phyloP scores from a whole-genome alignment of 2,329 filamentous ascomycete genomes.

The Dryadomyces sulphureus region DNA sequence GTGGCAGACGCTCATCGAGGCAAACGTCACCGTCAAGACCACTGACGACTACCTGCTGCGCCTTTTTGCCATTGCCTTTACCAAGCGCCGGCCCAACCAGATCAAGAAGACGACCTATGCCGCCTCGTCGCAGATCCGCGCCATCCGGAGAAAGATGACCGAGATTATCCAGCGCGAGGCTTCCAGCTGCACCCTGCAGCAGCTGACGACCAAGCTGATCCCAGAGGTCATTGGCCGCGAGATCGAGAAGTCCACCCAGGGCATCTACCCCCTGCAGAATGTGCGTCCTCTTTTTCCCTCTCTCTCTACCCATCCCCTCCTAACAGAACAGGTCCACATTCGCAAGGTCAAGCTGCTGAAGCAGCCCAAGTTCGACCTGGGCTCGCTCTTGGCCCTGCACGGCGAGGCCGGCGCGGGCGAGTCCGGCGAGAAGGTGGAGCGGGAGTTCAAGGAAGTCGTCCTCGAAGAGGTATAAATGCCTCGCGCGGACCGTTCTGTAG shows the following conservation, averaged over 20 bases:
- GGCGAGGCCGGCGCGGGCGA: constrained; percentile 95
- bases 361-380: constrained; percentile 97
- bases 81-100: constrained; percentile 97
- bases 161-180: constrained; percentile 98
- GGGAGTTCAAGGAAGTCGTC: constrained; percentile 98
- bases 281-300: constrained; percentile 33
- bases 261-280: constrained; percentile 99
- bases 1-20: constrained; percentile 99
- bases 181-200: constrained; percentile 80
- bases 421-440: constrained; percentile 94
- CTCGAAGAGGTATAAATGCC: constrained; percentile 81
- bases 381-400: constrained; percentile 89
- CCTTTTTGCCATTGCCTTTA: constrained; percentile 98
- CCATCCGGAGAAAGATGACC: constrained; percentile 98
- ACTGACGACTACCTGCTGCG: constrained; percentile 99
- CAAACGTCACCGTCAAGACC: constrained; percentile 99
- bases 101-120: constrained; percentile 99
- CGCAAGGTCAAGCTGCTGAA: constrained; percentile 99
- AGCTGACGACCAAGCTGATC: constrained; percentile 97
- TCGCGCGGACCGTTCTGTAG: background rate
- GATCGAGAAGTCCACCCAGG: constrained; percentile 98
- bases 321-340: constrained; percentile 72
- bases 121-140: constrained; percentile 88
- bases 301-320: background rate
- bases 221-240: constrained; percentile 98